Percentiles rank a stretch among this genome's conserved stretches.
These are phyloP conservation scores for Debaryomyces singareniensis DNA, from an alignment of 1,139 yeast species.

Conservation along the genomic window DNA sequence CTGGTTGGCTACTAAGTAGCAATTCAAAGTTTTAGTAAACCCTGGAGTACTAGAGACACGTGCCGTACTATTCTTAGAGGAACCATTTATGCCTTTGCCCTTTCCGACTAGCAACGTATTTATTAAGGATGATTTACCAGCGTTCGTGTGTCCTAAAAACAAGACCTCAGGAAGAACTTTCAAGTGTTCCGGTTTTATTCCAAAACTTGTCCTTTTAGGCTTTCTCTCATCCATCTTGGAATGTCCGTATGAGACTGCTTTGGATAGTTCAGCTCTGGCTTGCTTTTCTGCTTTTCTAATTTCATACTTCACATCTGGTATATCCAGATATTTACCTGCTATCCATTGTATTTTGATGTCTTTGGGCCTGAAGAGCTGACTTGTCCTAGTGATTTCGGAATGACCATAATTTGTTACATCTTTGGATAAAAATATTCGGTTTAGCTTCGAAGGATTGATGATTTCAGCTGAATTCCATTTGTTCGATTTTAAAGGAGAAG, in stretches of 20 bases:
- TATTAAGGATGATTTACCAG: constrained; percentile 75
- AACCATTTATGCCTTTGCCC: constrained; percentile 18
- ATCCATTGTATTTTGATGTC: constrained; percentile 55
- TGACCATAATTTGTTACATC: constrained; percentile 7
- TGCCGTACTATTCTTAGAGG: constrained; percentile 37
- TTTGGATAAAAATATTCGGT: constrained; percentile 15
- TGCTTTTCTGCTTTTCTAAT: constrained; percentile 15
- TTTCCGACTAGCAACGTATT: constrained; percentile 43
- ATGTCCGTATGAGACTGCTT: background rate
- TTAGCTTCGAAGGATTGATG: constrained; percentile 21
- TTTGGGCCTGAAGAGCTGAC: constrained; percentile 22
- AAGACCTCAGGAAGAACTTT: constrained; percentile 58
- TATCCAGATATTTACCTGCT: constrained; percentile 40
- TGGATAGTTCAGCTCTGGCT: background rate
- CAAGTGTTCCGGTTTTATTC: constrained; percentile 16
- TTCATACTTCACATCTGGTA: constrained; percentile 52
- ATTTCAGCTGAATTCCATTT: constrained; percentile 6
- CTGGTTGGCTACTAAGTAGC: constrained; percentile 59
- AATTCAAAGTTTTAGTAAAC: constrained; percentile 69
- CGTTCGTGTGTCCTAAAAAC: constrained; percentile 74
- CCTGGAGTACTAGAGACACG: constrained; percentile 61
- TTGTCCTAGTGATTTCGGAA: background rate
- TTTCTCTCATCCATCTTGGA: too few relatives aligned
- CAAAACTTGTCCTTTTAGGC: constrained; percentile 24
- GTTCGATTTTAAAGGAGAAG: background rate